These are phyloP conservation scores for Erythrophleum fordii DNA, from an alignment of 306 rosid species.

Conservation along the genomic window DNA sequence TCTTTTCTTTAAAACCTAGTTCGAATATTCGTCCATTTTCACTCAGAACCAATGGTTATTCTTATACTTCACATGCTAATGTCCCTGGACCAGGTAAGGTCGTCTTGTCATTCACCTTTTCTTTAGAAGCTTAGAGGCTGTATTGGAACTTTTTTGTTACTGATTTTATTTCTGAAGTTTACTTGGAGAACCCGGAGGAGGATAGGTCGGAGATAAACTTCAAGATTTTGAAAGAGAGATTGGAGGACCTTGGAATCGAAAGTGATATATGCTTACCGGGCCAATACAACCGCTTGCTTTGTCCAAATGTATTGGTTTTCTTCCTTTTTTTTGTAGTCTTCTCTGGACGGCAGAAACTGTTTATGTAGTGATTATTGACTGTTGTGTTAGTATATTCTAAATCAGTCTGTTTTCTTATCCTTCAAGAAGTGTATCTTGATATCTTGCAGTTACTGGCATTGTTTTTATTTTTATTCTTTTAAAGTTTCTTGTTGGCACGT, in stretches of 20 bases:
- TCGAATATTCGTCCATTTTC: conserved; percentile 48
- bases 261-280: conserved; percentile 52
- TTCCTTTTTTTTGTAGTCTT: neutral
- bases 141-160: neutral
- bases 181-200: conserved; percentile 49
- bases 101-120: neutral
- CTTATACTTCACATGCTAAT: conserved; percentile 46
- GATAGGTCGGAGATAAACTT: conserved; percentile 10
- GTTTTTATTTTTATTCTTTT: neutral
- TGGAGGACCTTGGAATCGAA: conserved; percentile 66
- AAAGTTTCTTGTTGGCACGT: neutral
- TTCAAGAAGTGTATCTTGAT: neutral
- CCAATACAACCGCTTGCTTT: conserved; percentile 62
- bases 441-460: neutral
- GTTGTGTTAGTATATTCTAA: conserved; percentile 18
- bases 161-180: conserved; percentile 40
- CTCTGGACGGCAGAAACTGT: neutral
- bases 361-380: neutral
- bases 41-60: conserved; percentile 65
- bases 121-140: neutral
- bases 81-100: conserved; percentile 52
- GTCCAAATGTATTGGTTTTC: conserved; percentile 64
- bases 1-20: conserved; percentile 49
- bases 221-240: conserved; percentile 49
- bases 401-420: neutral